Percentiles rank a stretch among this genome's conserved stretches.
phyloP scores from a whole-genome alignment of 257 asterid genomes.

The Penstemon newberryi region DNA sequence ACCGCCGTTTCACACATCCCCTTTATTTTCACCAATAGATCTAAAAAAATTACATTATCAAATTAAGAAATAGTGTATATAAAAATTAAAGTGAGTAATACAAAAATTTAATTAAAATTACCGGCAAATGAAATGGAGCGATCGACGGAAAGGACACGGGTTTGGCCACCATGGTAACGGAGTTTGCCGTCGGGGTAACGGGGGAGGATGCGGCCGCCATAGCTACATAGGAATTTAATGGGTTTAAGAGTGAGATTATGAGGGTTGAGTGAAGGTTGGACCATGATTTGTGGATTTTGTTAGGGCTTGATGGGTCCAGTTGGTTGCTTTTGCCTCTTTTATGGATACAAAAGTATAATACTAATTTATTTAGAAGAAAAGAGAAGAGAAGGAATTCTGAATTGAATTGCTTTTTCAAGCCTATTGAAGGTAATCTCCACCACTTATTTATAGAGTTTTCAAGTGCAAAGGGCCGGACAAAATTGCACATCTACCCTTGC shows the following conservation, averaged over 20 bases:
- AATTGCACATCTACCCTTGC: no score
- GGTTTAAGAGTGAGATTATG: conserved; percentile 35
- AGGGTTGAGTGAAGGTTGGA: conserved; percentile 41
- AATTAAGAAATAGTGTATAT: no score
- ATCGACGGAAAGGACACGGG: conserved; percentile 81
- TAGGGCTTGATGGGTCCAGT: conserved; percentile 22
- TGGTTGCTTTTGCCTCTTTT: neutral
- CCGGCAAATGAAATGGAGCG: conserved; percentile 72
- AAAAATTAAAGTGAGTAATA: neutral
- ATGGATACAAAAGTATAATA: no score
- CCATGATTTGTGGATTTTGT: conserved; percentile 35
- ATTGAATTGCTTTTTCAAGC: conserved; percentile 63
- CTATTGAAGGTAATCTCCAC: conserved; percentile 34
- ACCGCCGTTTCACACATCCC: conserved; percentile 67
- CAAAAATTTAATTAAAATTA: conserved; percentile 14
- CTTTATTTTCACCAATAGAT: conserved; percentile 59
- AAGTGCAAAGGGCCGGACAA: no score
- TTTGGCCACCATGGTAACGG: conserved; percentile 88
- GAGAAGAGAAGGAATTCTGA: conserved; percentile 27
- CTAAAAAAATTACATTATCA: conserved; percentile 32
- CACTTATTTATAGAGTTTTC: conserved; percentile 53
- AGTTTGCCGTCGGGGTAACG: conserved; percentile 88
- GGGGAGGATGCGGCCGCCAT: conserved; percentile 90
- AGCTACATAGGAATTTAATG: conserved; percentile 74
- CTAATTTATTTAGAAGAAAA: neutral